Evolutionary conservation across 768 basidiomycete genomes (phyloP).

Genomic region (Neoboletus brunneissimus): DNA sequence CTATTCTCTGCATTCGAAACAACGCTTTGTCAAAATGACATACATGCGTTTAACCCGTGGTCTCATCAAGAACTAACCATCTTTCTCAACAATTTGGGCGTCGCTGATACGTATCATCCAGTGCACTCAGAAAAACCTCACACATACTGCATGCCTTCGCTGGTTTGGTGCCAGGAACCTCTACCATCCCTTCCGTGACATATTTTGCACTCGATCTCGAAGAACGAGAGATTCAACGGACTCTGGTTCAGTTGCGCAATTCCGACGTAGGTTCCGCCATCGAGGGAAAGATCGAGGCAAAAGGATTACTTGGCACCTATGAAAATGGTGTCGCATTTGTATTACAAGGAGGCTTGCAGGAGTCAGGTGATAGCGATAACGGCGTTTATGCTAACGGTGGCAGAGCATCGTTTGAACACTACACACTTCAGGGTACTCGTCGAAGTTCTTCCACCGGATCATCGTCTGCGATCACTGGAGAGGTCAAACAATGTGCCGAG

Average conservation of each 20-base stretch:
- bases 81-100: not conserved
- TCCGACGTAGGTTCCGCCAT: conserved; percentile 64
- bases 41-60: not conserved
- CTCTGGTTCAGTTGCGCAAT: conserved; percentile 61
- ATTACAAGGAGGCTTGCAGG: conserved; percentile 38
- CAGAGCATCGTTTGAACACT: conserved; percentile 4
- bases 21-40: not conserved
- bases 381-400: not conserved
- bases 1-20: not conserved
- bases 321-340: conserved; percentile 85
- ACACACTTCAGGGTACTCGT: conserved; percentile 8
- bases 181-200: conserved; percentile 51
- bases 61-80: no score
- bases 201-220: conserved; percentile 96
- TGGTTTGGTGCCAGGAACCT: conserved; percentile 40
- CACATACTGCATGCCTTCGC: conserved; percentile 75
- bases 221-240: conserved; percentile 77
- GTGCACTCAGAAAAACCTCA: conserved; percentile 86
- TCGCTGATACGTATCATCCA: conserved; percentile 31
- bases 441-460: conserved; percentile 42
- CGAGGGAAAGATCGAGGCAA: conserved; percentile 69
- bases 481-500: not conserved
- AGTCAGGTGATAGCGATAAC: conserved; percentile 3
- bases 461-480: conserved; percentile 28
- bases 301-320: conserved; percentile 90